Conservation (phyloP, 139 green algal species). For the Chlamydomonas applanata region DNA sequence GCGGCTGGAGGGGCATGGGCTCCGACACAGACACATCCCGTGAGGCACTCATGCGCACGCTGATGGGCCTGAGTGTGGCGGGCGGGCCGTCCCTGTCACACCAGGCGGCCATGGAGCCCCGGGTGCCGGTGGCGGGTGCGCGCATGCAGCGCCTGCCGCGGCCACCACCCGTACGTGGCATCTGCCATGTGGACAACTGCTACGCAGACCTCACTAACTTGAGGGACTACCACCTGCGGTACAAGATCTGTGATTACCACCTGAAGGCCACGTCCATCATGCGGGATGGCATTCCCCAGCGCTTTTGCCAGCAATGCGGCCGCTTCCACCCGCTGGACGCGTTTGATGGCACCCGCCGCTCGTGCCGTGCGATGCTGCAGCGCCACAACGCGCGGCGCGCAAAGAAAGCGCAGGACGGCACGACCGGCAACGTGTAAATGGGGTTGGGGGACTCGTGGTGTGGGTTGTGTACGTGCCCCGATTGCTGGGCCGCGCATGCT, state of each 20-base stretch:
- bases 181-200: conserved; percentile 63
- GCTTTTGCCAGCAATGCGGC: conserved; percentile 81
- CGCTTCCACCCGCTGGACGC: conserved; percentile 70
- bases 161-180: conserved; percentile 8
- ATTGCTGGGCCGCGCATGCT: no score
- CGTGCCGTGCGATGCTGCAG: conserved; percentile 51
- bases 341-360: conserved; percentile 77
- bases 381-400: conserved; percentile 20
- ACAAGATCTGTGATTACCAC: conserved; percentile 71
- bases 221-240: conserved; percentile 67
- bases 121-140: no score
- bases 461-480: no score
- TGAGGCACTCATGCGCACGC: no score
- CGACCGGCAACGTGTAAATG: no score
- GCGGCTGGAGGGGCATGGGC: no score
- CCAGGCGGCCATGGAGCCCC: no score
- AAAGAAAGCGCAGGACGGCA: conserved; percentile 1
- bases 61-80: no score
- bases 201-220: conserved; percentile 38
- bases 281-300: conserved; percentile 40
- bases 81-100: no score
- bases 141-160: no score
- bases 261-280: conserved; percentile 52
- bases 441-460: no score
- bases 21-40: no score